phyloP scores from a whole-genome alignment of 441 rosid species.

The Eugenia klotzschiana region DNA sequence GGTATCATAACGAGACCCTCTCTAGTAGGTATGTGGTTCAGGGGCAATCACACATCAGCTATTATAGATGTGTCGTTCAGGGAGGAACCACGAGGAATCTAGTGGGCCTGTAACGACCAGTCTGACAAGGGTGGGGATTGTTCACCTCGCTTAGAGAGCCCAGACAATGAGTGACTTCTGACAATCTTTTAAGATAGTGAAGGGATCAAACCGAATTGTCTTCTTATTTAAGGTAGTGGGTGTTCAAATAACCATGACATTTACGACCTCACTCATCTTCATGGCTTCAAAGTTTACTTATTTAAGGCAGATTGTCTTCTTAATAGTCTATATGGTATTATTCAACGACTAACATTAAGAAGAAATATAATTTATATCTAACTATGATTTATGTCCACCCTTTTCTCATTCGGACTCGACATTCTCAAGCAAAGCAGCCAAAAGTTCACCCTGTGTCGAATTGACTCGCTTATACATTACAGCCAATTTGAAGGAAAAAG shows the following conservation, averaged over 20 bases:
- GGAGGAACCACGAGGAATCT: too few relatives aligned
- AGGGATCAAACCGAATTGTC: too few relatives aligned
- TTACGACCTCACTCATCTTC: neutral
- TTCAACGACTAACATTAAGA: neutral
- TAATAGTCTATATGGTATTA: neutral
- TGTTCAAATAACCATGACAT: neutral
- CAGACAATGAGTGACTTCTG: too few relatives aligned
- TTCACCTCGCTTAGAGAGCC: too few relatives aligned
- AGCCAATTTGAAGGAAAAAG: neutral
- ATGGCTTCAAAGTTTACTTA: neutral
- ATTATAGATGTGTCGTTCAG: too few relatives aligned
- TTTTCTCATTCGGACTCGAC: neutral
- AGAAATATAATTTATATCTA: neutral
- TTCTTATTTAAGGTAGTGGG: too few relatives aligned
- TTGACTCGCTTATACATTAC: neutral
- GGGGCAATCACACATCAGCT: too few relatives aligned
- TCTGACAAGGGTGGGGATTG: too few relatives aligned
- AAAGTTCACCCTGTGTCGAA: neutral
- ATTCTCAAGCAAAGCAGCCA: neutral
- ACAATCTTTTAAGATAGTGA: too few relatives aligned
- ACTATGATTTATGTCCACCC: neutral
- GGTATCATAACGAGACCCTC: too few relatives aligned
- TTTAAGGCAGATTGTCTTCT: neutral
- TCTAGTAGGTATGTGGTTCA: too few relatives aligned
- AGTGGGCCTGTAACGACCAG: too few relatives aligned